Evolutionary conservation across 805 yeast species (phyloP).

Genomic region (Candida pini): DNA sequence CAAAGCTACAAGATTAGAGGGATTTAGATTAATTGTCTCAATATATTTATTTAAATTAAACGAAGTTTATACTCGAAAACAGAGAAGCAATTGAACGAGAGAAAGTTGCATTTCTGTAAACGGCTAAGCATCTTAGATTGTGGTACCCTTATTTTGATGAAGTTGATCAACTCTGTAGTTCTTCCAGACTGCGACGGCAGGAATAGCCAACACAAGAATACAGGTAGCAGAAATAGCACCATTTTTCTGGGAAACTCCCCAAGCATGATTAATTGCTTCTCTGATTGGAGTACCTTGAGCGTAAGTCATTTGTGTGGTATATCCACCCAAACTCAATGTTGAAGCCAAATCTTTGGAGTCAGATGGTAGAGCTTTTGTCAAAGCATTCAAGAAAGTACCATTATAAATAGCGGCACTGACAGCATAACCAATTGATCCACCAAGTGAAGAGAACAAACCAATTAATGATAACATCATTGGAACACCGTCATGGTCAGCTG

Average conservation of each 20-base stretch:
- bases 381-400: constrained; percentile 23
- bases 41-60: too few species aligned
- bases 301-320: constrained; percentile 16
- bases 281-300: constrained; percentile 21
- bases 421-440: constrained; percentile 35
- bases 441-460: constrained; percentile 30
- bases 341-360: constrained; percentile 8
- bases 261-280: constrained; percentile 24
- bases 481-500: constrained; percentile 34
- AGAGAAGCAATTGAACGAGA: too few species aligned
- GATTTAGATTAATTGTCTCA: too few species aligned
- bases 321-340: constrained; percentile 20
- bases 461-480: constrained; percentile 35
- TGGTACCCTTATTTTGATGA: constrained; percentile 17
- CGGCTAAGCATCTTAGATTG: too few species aligned
- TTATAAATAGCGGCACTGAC: constrained; percentile 35
- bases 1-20: too few species aligned
- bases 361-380: constrained; percentile 24
- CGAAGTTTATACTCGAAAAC: too few species aligned
- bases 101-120: too few species aligned
- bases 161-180: constrained; percentile 19
- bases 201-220: constrained; percentile 19
- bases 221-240: constrained; percentile 22
- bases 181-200: constrained; percentile 24
- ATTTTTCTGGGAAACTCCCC: constrained; percentile 21